Conservation (phyloP, 805 yeast genomes). For the Saccharomycopsis sp. region DNA sequence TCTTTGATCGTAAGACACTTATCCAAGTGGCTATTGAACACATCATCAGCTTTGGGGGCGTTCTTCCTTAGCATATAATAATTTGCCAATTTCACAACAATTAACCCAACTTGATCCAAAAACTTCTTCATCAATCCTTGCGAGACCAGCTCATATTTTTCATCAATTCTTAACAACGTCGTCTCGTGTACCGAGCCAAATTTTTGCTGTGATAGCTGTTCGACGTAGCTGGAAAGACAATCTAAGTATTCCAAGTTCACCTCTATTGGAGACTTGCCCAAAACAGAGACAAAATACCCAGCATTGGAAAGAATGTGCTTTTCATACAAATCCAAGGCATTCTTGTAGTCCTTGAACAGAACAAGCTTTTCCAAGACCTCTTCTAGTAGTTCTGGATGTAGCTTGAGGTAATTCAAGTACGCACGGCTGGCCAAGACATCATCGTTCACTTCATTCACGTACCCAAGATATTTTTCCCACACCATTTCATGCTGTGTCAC, state of each 20-base stretch:
- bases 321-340: conserved; percentile 29
- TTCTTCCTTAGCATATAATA: conserved; percentile 35
- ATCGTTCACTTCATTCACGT: conserved; percentile 19
- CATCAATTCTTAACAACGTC: too few species aligned
- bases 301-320: conserved; percentile 27
- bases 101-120: conserved; percentile 50
- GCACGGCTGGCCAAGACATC: conserved; percentile 1
- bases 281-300: conserved; percentile 29
- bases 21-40: conserved; percentile 41
- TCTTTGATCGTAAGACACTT: conserved; percentile 46
- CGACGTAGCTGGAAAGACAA: conserved; percentile 28
- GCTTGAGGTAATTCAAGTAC: conserved; percentile 9
- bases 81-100: conserved; percentile 40
- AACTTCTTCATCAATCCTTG: conserved; percentile 32
- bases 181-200: too few species aligned
- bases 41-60: conserved; percentile 31
- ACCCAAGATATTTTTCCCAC: conserved; percentile 2
- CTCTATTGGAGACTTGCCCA: conserved; percentile 38
- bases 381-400: conserved; percentile 25
- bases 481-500: conserved; percentile 40
- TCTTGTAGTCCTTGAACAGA: conserved; percentile 27
- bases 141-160: conserved; percentile 31
- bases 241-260: conserved; percentile 40
- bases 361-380: conserved; percentile 28
- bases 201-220: too few species aligned